Percentiles rank a stretch among this genome's conserved stretches.
These are phyloP conservation scores for Ogataea zsoltii DNA, from an alignment of 805 yeast species.

Conservation along the genomic window DNA sequence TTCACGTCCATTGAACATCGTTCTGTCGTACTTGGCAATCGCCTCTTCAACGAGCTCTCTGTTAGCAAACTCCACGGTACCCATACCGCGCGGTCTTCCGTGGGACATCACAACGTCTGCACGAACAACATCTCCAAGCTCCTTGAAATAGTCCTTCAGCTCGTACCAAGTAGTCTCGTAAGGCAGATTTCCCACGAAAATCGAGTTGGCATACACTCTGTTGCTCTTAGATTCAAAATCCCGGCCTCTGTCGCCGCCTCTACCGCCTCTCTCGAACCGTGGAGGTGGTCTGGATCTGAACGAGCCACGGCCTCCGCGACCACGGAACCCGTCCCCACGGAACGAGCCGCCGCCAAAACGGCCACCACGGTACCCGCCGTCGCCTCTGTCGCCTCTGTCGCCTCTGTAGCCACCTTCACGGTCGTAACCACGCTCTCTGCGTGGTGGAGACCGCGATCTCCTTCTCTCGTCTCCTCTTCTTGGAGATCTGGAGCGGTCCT, in stretches of 20 bases:
- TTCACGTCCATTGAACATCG: slow-evolving; percentile 67
- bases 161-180: slow-evolving; percentile 61
- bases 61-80: slow-evolving; percentile 79
- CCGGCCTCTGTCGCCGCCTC: slow-evolving; percentile 19
- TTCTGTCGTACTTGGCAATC: slow-evolving; percentile 65
- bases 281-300: slow-evolving; percentile 4
- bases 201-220: slow-evolving; percentile 66
- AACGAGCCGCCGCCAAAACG: slow-evolving; percentile 8
- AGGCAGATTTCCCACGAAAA: slow-evolving; percentile 75
- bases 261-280: slow-evolving; percentile 7
- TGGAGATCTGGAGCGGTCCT: slow-evolving; percentile 39
- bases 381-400: slow-evolving; percentile 16
- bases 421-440: slow-evolving; percentile 19
- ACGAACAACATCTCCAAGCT: slow-evolving; percentile 64
- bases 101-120: slow-evolving; percentile 81
- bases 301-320: not conserved
- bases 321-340: slow-evolving; percentile 4
- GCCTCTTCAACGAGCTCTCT: slow-evolving; percentile 70
- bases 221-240: slow-evolving; percentile 41
- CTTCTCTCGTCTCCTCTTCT: slow-evolving; percentile 30
- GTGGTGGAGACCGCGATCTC: slow-evolving; percentile 34
- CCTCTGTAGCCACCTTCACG: slow-evolving; percentile 16
- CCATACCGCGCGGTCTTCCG: slow-evolving; percentile 87
- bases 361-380: slow-evolving; percentile 23
- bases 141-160: slow-evolving; percentile 58